These are phyloP conservation scores for Podospora didyma DNA, from an alignment of 495 filamentous ascomycete genomes.

Conservation along the genomic window DNA sequence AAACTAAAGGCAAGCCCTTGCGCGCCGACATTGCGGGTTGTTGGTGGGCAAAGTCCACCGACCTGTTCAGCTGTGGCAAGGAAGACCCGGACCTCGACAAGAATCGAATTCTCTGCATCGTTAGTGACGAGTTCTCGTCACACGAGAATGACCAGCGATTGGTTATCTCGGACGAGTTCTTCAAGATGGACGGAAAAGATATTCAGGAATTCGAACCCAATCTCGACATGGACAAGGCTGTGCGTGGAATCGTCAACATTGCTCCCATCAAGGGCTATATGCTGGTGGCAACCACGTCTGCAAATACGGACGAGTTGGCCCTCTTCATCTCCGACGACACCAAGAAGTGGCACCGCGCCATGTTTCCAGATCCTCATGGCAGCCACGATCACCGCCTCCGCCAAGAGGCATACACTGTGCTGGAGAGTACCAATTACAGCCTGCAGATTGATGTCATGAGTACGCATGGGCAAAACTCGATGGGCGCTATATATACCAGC, in stretches of 20 bases:
- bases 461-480: constrained; percentile 53
- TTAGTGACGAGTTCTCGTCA: constrained; percentile 56
- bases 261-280: constrained; percentile 80
- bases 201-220: constrained; percentile 64
- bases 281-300: constrained; percentile 73
- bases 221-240: constrained; percentile 64
- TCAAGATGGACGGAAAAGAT: constrained; percentile 50
- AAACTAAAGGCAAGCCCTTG: constrained; percentile 55
- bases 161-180: constrained; percentile 75
- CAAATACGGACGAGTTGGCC: constrained; percentile 81
- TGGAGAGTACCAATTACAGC: constrained; percentile 95
- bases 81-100: constrained; percentile 54
- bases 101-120: constrained; percentile 75
- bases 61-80: constrained; percentile 57
- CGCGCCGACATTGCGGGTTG: constrained; percentile 65
- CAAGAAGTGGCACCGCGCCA: constrained; percentile 81
- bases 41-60: constrained; percentile 74
- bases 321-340: constrained; percentile 79
- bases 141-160: constrained; percentile 66
- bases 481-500: constrained; percentile 86
- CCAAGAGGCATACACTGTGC: constrained; percentile 84
- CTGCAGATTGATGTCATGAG: constrained; percentile 93
- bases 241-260: constrained; percentile 71
- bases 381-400: constrained; percentile 64
- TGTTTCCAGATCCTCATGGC: constrained; percentile 55